Evolutionary conservation across 192 early-diverging fungal genomes (phyloP).

Genomic region (Lobosporangium transversale): DNA sequence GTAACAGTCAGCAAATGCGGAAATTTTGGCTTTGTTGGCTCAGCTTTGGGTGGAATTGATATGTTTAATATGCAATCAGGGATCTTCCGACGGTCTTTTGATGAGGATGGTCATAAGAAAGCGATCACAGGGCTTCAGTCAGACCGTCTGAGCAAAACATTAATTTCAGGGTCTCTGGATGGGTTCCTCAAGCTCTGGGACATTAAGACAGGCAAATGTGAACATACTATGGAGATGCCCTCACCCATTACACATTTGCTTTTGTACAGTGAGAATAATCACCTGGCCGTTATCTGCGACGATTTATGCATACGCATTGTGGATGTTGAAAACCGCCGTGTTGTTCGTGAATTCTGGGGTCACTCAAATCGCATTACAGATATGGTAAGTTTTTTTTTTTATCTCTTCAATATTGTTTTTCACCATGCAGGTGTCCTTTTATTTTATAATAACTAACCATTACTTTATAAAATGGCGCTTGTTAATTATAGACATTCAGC

Average conservation of each 20-base stretch:
- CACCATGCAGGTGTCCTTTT: not conserved
- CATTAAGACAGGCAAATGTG: slow-evolving; percentile 71
- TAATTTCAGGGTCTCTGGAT: slow-evolving; percentile 87
- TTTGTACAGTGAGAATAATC: slow-evolving; percentile 76
- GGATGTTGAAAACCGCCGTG: slow-evolving; percentile 81
- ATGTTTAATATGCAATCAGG: slow-evolving; percentile 98
- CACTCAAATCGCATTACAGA: slow-evolving; percentile 91
- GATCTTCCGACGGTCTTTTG: slow-evolving; percentile 74
- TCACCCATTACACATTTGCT: slow-evolving; percentile 70
- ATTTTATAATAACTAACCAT: not conserved
- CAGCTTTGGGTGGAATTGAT: slow-evolving; percentile 78
- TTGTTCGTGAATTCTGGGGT: slow-evolving; percentile 91
- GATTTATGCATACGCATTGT: slow-evolving; percentile 89
- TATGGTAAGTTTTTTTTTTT: slow-evolving; percentile 61
- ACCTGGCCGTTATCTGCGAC: slow-evolving; percentile 86
- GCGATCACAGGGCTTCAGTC: slow-evolving; percentile 81
- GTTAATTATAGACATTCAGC: slow-evolving; percentile 73
- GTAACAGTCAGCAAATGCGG: slow-evolving; percentile 89
- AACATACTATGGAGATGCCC: slow-evolving; percentile 72
- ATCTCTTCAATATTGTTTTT: not conserved
- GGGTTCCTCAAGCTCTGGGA: slow-evolving; percentile 89
- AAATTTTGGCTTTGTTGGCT: slow-evolving; percentile 93
- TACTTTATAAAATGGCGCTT: not conserved
- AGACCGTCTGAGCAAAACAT: slow-evolving; percentile 74
- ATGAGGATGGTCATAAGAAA: slow-evolving; percentile 77